These are phyloP conservation scores for Fusarium agapanthi DNA, from an alignment of 2,329 filamentous ascomycete species.

Conservation along the genomic window DNA sequence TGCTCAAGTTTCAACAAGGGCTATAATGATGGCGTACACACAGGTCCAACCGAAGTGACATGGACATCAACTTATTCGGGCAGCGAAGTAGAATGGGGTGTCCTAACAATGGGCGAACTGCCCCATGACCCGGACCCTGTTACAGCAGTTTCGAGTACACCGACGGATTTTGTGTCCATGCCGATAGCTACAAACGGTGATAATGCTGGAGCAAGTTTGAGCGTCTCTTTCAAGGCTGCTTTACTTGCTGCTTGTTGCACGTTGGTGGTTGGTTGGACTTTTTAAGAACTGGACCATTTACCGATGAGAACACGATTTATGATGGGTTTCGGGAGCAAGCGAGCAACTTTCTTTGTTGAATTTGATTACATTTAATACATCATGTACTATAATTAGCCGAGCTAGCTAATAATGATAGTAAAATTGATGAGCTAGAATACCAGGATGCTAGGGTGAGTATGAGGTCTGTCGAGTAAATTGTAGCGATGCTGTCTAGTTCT, in stretches of 20 bases:
- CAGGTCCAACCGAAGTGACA: constrained; percentile 54
- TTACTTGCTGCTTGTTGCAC: constrained; percentile 5
- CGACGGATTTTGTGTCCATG: constrained; percentile 23
- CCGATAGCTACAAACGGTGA: constrained; percentile 27
- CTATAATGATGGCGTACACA: constrained; percentile 50
- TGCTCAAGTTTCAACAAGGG: constrained; percentile 55
- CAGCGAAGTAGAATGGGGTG: constrained; percentile 54
- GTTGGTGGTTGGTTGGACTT: constrained; percentile 5
- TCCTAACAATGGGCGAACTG: constrained; percentile 53
- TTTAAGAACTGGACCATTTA: not conserved
- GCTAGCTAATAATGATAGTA: not conserved
- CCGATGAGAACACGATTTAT: constrained; percentile 4
- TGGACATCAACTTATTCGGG: constrained; percentile 57
- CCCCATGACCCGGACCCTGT: constrained; percentile 45
- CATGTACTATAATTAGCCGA: not conserved
- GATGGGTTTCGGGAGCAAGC: not conserved
- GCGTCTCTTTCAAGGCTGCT: not conserved
- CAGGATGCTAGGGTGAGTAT: no score
- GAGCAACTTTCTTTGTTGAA: not conserved
- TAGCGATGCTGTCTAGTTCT: not conserved
- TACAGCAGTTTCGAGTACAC: constrained; percentile 34
- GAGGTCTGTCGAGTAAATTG: not conserved
- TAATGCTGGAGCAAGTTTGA: not conserved
- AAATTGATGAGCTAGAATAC: not conserved
- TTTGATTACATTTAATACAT: not conserved